Evolutionary conservation across 345 rosid genomes (phyloP), one percentile per base, ranked within the genome.

Genomic region (Salix purpurea): DNA sequence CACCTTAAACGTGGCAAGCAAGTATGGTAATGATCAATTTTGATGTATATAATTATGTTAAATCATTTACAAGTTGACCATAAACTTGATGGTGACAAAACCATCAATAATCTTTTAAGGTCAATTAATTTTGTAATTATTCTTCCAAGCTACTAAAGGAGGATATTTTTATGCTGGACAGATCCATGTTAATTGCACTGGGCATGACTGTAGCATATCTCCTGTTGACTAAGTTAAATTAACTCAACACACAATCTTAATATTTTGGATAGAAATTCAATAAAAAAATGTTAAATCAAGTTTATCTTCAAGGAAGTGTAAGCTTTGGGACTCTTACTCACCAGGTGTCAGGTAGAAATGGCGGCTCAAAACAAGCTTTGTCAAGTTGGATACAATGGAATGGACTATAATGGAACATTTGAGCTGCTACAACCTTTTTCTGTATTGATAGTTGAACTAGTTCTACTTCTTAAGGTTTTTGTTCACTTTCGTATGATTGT

Each of bases 311-410:
- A 75, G 64, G 62, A 71, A 65, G 37, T 37, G 76, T 67, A 82
- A 82, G 76, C 78, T 32, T 69, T 10, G 56, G 48, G 65, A 66
- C 34, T 40, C 69, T 67, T 74, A 9, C 46, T 70, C 68, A 72
- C 77, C 77, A 66, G 46, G 54, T 37, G 44, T 15, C 65, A 60
- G 78, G 73, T 66, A 76, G 74, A 74, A 74, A 81, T 83, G 83
- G 89, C 86, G 88, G 88, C 85, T 81, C 84, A 82, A 79, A 74
- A 70, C 78, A 75, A 72, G 81, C 70, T 50, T 36, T 28, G 70
- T 19, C 67, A 52, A 32, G 65, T 70, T 65, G 80, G 42, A 74
- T 64, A 56, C 56, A 21, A 66, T 52, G 58, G 67, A 78, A 76
- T 71, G 62, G 75, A 74, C 19, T 11, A n/a, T 44, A 79, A 16